Evolutionary conservation across 2,329 filamentous ascomycete species (phyloP), one percentile per base, ranked within the genome.

Genomic region (Aspergillus latus): DNA sequence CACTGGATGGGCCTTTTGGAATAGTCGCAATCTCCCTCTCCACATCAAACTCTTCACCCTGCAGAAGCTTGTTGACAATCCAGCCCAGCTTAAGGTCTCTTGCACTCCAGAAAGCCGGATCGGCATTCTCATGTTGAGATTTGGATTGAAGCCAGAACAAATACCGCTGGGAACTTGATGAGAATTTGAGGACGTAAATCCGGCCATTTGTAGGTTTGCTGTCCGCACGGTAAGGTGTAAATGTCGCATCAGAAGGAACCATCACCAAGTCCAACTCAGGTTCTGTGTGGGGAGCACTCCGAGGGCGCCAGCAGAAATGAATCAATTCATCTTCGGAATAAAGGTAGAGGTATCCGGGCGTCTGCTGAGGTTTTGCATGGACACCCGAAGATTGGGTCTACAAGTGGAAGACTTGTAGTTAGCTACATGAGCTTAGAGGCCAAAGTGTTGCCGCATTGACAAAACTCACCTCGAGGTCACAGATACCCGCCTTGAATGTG

Each of bases 101-200:
- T 49, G 88, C 84, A 75, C 91, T 96, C 76, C 96, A 89, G 82
- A 85, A 92, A 75, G 84, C 86, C 6, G 86, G 78, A 64, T 93
- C 86, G 80, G 88, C 71, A 77, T 82, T 62, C 79, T 83, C 70
- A 75, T 85, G 85, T 76, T 97, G 92, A 32, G 88, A 84, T 76
- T 92, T 92, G 30, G 91, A 94, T 77, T 99, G 94, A 69, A 99
- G 80, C 92, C 93, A 99, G 80, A 97, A 99, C 58, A 97, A 82
- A 76, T 97, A 83, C 68, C 92, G 87, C 75, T 95, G 88, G 57
- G 92, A 94, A 61, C 91, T 96, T 10, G 92, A 97, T 30, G 84
- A 84, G 78, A 99, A 99, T 75, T 96, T 97, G 69, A 99, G 86
- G 56, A 89, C 87, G 73, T 92, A 97, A 72, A 99, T 87, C 67